Evolutionary conservation across 208 protist genomes (phyloP).

Genomic region (Leishmania gerbilli): DNA sequence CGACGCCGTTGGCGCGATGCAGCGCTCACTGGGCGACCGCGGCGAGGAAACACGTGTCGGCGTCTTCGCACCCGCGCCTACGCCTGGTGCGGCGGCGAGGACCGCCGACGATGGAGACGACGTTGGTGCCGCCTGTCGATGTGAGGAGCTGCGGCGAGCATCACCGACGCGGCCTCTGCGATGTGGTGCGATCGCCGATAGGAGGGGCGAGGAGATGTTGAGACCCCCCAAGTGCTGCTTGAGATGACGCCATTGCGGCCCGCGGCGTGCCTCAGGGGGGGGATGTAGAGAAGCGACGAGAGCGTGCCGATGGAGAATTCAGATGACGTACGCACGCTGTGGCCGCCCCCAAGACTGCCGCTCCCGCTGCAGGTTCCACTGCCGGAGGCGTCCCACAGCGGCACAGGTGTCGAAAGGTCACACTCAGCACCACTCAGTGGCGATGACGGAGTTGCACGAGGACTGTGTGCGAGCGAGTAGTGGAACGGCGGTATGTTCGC

Average conservation of each 20-base stretch:
- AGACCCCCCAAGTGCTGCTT: constrained; percentile 24
- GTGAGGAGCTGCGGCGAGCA: not conserved
- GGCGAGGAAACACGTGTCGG: not conserved
- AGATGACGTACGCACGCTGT: not conserved
- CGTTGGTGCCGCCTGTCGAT: not conserved
- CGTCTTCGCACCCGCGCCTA: not conserved
- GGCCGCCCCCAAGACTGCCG: not conserved
- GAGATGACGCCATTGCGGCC: constrained; percentile 31
- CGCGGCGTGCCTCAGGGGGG: constrained; percentile 27
- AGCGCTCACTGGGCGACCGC: not conserved
- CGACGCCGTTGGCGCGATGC: not conserved
- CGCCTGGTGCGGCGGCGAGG: not conserved
- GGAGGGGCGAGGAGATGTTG: not conserved
- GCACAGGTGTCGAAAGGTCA: not conserved
- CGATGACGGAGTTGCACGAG: not conserved
- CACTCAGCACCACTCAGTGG: not conserved
- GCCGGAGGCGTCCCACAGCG: not conserved
- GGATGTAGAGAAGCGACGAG: constrained; percentile 30
- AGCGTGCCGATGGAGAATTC: constrained; percentile 14
- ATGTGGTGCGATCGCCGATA: not conserved
- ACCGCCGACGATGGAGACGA: not conserved
- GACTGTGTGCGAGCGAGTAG: not conserved
- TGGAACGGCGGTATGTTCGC: not conserved
- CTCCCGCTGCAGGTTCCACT: not conserved
- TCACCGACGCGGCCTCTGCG: not conserved